These are phyloP conservation scores for Clathrospora elynae DNA, from an alignment of 2,329 filamentous ascomycete genomes.

Conservation along the genomic window DNA sequence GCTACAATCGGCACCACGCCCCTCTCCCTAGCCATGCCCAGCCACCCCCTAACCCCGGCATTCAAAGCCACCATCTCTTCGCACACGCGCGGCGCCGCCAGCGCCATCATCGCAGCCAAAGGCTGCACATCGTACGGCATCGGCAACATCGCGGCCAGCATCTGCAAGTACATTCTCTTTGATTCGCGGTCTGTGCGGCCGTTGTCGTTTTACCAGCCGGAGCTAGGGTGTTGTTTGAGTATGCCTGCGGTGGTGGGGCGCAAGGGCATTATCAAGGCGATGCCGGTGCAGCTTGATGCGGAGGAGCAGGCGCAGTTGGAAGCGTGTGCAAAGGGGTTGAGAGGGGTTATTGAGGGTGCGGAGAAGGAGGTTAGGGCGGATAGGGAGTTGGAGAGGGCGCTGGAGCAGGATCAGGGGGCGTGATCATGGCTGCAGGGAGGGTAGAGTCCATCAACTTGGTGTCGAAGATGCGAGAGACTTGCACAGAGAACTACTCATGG, in stretches of 20 bases:
- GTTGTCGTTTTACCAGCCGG: slow-evolving; percentile 57
- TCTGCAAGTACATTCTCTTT: slow-evolving; percentile 58
- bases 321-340: slow-evolving; percentile 45
- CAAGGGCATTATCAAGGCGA: slow-evolving; percentile 52
- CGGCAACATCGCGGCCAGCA: slow-evolving; percentile 54
- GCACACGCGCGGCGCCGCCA: slow-evolving; percentile 55
- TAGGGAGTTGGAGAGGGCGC: slow-evolving; percentile 31
- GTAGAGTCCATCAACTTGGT: too few relatives aligned
- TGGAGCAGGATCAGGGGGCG: slow-evolving; percentile 27
- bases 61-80: slow-evolving; percentile 48
- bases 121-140: slow-evolving; percentile 59
- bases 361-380: slow-evolving; percentile 44
- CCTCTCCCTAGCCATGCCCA: slow-evolving; percentile 43
- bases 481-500: too few relatives aligned
- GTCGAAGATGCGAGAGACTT: too few relatives aligned
- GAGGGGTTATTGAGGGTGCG: slow-evolving; percentile 46
- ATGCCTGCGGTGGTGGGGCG: slow-evolving; percentile 57
- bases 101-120: slow-evolving; percentile 57
- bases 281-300: slow-evolving; percentile 45
- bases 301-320: slow-evolving; percentile 41
- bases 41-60: slow-evolving; percentile 23
- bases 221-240: slow-evolving; percentile 57
- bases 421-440: too few relatives aligned
- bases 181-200: slow-evolving; percentile 56
- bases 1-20: slow-evolving; percentile 53